Evolutionary conservation across 2,329 filamentous ascomycete species (phyloP), one percentile per base, ranked within the genome.

Genomic region (Talaromyces sp.): DNA sequence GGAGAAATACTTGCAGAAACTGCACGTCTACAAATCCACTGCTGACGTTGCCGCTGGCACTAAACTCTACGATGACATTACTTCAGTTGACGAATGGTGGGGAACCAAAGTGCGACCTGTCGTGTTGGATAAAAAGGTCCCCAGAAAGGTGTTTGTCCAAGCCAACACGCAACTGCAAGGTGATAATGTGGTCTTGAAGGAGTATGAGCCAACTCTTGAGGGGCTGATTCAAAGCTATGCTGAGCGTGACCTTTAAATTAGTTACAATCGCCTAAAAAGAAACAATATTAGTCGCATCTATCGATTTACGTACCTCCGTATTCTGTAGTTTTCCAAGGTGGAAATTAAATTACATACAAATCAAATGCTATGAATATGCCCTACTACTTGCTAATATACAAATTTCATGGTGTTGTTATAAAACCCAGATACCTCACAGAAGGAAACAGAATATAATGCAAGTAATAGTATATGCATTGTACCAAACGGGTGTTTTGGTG

Each of bases 1-100:
- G 23, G 91, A 91, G 68, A 85, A 87, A 57, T 96, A 96, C 73
- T 81, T 98, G 57, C 92, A 96, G 79, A 95, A 96, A 77, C 79
- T 98, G 65, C 93, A 97, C 76, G 83, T 97, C 66, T 97, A 91
- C 82, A 97, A 97, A 82, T 86, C 89, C 4, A 96, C 92, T 0
- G 94, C 92, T 6, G 92, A 98, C 73, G 83, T 94, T 18, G 84
- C 89, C 68, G 84, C 83, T 2, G 94, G 91, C n/a, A 87, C 84
- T 67, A 85, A 85, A 67, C 85, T 96, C 76, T 98, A 96, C 73
- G 86, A 89, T 64, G 84, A 89, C 33, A 93, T 96, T 83, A 96
- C 93, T 7, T 81, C 84, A 28, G 93, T 97, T 27, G 90, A 87
- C 58, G 88, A 91, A 44, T 97, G 91, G 80, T 97, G 91, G 85